These are phyloP conservation scores for Heritiera fomes DNA, from an alignment of 345 rosid genomes.

Conservation along the genomic window DNA sequence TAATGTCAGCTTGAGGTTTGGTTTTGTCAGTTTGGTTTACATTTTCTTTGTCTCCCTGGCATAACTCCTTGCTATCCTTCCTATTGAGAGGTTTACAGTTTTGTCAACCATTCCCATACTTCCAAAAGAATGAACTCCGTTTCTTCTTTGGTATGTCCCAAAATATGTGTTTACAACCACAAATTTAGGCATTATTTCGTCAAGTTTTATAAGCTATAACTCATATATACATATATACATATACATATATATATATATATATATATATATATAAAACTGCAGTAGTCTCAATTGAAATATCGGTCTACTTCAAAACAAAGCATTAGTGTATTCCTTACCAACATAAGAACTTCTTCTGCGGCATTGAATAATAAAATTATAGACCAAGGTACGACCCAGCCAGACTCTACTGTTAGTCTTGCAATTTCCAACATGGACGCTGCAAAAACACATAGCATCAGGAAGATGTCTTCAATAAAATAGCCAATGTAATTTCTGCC, in stretches of 20 bases:
- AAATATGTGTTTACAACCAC: background rate
- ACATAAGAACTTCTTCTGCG: conserved; percentile 89
- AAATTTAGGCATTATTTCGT: conserved; percentile 6
- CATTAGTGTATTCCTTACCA: conserved; percentile 45
- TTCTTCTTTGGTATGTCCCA: conserved; percentile 8
- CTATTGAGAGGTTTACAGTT: background rate
- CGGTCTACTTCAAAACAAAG: background rate
- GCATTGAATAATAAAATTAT: conserved; percentile 92
- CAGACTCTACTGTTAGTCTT: conserved; percentile 76
- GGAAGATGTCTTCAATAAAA: conserved; percentile 17
- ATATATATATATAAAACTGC: background rate
- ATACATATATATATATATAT: too few relatives aligned
- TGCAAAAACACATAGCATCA: conserved; percentile 41
- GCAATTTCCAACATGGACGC: conserved; percentile 91
- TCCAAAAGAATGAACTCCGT: background rate
- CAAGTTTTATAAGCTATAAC: background rate
- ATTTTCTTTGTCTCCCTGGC: background rate
- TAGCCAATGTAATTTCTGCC: background rate
- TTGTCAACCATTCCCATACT: background rate
- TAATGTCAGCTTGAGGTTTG: conserved; percentile 2
- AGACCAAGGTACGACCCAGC: conserved; percentile 83
- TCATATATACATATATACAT: too few relatives aligned
- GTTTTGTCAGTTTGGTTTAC: background rate
- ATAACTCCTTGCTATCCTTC: background rate
- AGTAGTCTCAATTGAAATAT: conserved; percentile 4